Evolutionary conservation across 1,284 basidiomycete species (phyloP).

Genomic region (Melanopsichium pennsylvanicum): DNA sequence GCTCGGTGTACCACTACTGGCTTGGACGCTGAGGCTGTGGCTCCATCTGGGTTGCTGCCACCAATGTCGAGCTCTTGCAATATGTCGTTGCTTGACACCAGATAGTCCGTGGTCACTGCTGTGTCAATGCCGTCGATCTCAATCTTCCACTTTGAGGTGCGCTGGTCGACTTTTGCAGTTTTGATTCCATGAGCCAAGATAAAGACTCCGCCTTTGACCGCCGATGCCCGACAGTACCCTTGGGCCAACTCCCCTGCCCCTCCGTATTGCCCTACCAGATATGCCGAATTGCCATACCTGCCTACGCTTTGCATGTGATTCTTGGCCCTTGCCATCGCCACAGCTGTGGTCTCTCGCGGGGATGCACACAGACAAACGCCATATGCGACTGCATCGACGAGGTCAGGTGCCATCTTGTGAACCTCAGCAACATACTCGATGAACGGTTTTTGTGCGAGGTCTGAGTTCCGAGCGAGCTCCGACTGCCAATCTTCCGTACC

Average conservation of each 20-base stretch:
- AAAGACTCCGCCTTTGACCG: slow-evolving; percentile 58
- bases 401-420: slow-evolving; percentile 74
- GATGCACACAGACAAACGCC: slow-evolving; percentile 64
- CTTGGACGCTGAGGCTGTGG: not conserved
- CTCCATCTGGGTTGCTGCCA: no score
- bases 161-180: slow-evolving; percentile 1
- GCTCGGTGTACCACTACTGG: slow-evolving; percentile 11
- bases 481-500: slow-evolving; percentile 29
- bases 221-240: slow-evolving; percentile 58
- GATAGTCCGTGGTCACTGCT: slow-evolving; percentile 69
- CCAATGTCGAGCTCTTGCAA: slow-evolving; percentile 52
- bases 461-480: slow-evolving; percentile 8
- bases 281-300: slow-evolving; percentile 87
- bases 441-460: slow-evolving; percentile 19
- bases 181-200: slow-evolving; percentile 45
- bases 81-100: slow-evolving; percentile 69
- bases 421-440: slow-evolving; percentile 72
- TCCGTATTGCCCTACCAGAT: slow-evolving; percentile 92
- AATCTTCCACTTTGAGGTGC: slow-evolving; percentile 39
- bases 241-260: slow-evolving; percentile 69
- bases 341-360: slow-evolving; percentile 25
- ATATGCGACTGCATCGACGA: slow-evolving; percentile 63
- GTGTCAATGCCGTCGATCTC: slow-evolving; percentile 71
- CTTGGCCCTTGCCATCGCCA: slow-evolving; percentile 42
- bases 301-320: slow-evolving; percentile 80